phyloP scores from a whole-genome alignment of 2,329 filamentous ascomycete species.

The Hymenoscyphus fructigenus region DNA sequence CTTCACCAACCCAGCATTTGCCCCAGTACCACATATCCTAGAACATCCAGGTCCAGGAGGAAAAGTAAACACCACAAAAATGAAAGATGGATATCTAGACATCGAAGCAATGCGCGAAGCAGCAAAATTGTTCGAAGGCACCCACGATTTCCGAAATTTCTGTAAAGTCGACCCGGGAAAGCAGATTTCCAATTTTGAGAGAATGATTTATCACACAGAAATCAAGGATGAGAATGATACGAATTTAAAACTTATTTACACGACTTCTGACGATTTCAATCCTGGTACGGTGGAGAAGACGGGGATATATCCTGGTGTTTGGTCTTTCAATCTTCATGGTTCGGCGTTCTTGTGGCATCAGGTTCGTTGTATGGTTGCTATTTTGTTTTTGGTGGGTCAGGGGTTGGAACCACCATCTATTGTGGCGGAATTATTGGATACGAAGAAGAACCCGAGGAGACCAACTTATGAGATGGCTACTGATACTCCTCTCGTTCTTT shows the following conservation, averaged over 20 bases:
- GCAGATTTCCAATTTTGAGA: conserved; percentile 79
- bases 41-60: conserved; percentile 38
- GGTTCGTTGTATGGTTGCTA: conserved; percentile 87
- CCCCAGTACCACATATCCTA: conserved; percentile 59
- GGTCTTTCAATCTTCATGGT: conserved; percentile 84
- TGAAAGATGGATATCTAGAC: conserved; percentile 76
- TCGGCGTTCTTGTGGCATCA: conserved; percentile 98
- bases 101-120: conserved; percentile 83
- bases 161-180: conserved; percentile 92
- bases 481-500: conserved; percentile 86
- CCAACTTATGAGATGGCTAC: conserved; percentile 89
- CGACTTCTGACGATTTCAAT: conserved; percentile 48
- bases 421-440: conserved; percentile 73
- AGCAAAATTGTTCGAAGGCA: conserved; percentile 75
- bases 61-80: conserved; percentile 31
- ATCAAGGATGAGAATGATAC: conserved; percentile 67
- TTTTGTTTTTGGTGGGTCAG: conserved; percentile 92
- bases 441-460: conserved; percentile 66
- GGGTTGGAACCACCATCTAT: conserved; percentile 75
- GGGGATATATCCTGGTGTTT: conserved; percentile 59
- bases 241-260: conserved; percentile 55
- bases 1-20: conserved; percentile 90
- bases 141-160: conserved; percentile 94
- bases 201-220: conserved; percentile 76
- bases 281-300: conserved; percentile 24